Evolutionary conservation across 371 early-diverging fungal species (phyloP).

Genomic region (Rhizopus arrhizus): DNA sequence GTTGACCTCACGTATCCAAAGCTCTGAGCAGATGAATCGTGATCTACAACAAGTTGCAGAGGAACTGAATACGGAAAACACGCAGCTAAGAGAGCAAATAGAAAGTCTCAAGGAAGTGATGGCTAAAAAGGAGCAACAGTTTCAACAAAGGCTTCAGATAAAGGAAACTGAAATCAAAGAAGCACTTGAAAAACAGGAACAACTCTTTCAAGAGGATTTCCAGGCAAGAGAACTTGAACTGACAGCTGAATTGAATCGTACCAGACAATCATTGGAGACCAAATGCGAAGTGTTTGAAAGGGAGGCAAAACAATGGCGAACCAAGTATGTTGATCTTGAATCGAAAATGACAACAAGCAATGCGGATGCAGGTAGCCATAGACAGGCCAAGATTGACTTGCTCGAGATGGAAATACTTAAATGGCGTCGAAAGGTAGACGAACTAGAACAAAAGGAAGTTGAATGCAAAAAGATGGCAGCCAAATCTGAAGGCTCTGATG

Average conservation of each 20-base stretch:
- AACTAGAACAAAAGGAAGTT: constrained; percentile 22
- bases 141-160: constrained; percentile 21
- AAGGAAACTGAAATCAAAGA: constrained; percentile 37
- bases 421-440: constrained; percentile 27
- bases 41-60: constrained; percentile 38
- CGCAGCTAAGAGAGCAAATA: constrained; percentile 32
- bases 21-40: constrained; percentile 45
- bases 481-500: not conserved
- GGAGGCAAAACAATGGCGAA: constrained; percentile 31
- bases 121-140: constrained; percentile 21
- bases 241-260: constrained; percentile 22
- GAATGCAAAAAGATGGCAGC: constrained; percentile 10
- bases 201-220: constrained; percentile 9
- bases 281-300: constrained; percentile 28
- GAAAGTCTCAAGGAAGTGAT: constrained; percentile 26
- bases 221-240: constrained; percentile 32
- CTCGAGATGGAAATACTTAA: constrained; percentile 25
- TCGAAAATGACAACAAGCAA: not conserved
- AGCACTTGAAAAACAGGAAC: constrained; percentile 31
- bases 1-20: constrained; percentile 40
- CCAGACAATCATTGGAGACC: constrained; percentile 21
- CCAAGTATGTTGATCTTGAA: constrained; percentile 16
- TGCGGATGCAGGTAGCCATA: not conserved
- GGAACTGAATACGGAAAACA: constrained; percentile 33
- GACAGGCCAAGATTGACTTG: constrained; percentile 17